Evolutionary conservation across 208 protist genomes (phyloP).

Genomic region (Crithidia expoeki): DNA sequence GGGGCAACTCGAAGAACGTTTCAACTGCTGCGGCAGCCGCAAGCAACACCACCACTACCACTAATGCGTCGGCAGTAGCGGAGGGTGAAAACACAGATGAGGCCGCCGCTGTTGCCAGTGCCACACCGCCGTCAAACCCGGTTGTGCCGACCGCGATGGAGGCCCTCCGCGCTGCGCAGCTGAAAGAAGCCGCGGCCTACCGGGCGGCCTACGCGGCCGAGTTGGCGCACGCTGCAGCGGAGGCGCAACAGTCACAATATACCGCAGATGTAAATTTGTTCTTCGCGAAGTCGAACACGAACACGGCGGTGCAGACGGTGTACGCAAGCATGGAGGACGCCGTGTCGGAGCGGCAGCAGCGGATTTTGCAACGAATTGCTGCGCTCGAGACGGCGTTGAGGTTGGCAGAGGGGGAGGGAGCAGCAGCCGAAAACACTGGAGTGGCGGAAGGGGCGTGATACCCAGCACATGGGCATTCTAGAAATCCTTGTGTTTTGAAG

Average conservation of each 20-base stretch:
- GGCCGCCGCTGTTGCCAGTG: neutral
- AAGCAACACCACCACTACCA: neutral
- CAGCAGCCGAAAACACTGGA: neutral
- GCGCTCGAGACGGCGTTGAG: conserved; percentile 68
- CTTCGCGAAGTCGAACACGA: conserved; percentile 63
- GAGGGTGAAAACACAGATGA: neutral
- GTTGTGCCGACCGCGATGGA: conserved; percentile 28
- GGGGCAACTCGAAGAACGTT: conserved; percentile 12
- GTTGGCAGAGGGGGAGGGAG: conserved; percentile 18
- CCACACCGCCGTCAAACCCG: conserved; percentile 6
- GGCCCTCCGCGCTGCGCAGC: conserved; percentile 43
- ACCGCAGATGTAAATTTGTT: conserved; percentile 70
- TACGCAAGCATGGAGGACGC: conserved; percentile 69
- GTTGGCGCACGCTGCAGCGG: conserved; percentile 36
- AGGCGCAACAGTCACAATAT: conserved; percentile 39
- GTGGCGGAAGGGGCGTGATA: neutral
- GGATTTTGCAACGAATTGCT: conserved; percentile 74
- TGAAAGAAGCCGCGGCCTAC: conserved; percentile 47
- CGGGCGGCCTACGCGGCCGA: conserved; percentile 52
- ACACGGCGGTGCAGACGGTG: conserved; percentile 60
- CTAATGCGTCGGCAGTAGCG: neutral
- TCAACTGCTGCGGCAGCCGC: neutral
- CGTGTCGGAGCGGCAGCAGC: conserved; percentile 55
- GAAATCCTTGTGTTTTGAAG: no score
- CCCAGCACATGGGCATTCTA: no score